A percentile compares a stretch with the other conserved stretches of the same genome.
These are phyloP conservation scores for Nannochloropsis granulata DNA, from an alignment of 108 stramenopile genomes.

Conservation along the genomic window DNA sequence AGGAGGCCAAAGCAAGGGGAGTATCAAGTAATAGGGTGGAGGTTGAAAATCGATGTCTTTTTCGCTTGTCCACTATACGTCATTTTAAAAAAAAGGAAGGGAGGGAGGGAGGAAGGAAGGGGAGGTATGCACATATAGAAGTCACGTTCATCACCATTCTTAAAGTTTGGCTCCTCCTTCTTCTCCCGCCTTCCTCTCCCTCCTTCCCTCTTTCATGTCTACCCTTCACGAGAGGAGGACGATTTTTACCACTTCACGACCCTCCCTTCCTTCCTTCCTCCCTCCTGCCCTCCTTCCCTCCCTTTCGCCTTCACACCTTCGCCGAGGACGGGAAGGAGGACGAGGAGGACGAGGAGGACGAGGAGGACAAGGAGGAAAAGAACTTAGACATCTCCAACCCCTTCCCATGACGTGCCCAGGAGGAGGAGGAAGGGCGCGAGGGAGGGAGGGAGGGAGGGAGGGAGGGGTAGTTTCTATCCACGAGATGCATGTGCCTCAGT, in stretches of 20 bases:
- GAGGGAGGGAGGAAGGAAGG: not conserved
- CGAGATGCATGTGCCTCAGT: not conserved
- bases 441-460: not conserved
- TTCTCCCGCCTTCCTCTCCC: not conserved
- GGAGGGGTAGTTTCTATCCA: not conserved
- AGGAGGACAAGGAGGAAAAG: too few relatives aligned
- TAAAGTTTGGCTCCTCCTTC: not conserved
- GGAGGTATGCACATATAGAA: not conserved
- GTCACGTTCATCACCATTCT: not conserved
- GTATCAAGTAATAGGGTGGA: too few relatives aligned
- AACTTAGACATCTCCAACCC: too few relatives aligned
- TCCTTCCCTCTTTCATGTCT: not conserved
- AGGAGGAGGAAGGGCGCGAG: too few relatives aligned
- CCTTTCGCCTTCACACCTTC: not conserved
- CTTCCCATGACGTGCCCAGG: too few relatives aligned
- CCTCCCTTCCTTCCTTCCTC: not conserved
- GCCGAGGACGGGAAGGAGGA: not conserved
- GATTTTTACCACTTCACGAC: not conserved
- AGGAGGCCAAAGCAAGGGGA: too few relatives aligned
- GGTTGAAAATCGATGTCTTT: too few relatives aligned
- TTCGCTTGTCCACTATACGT: too few relatives aligned
- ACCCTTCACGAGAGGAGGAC: not conserved
- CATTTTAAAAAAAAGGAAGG: too few relatives aligned
- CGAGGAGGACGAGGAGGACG: too few relatives aligned
- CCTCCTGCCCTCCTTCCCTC: not conserved